Conservation (phyloP, 257 asterid species). For the Linaria vulgaris region DNA sequence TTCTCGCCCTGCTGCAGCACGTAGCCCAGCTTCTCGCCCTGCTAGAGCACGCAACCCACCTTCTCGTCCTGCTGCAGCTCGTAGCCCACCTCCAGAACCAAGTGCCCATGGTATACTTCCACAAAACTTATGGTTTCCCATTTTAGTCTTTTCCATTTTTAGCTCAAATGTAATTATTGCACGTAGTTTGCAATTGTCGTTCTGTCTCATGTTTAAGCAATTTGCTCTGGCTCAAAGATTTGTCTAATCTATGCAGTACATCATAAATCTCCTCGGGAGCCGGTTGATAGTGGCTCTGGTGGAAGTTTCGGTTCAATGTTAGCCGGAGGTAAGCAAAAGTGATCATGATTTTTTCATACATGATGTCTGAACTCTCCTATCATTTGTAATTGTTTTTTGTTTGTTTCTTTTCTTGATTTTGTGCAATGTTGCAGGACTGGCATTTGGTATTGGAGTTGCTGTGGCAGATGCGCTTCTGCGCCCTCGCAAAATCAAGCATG, state of each 20-base stretch:
- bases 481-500: conserved; percentile 84
- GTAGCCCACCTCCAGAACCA: conserved; percentile 52
- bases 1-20: too few relatives aligned
- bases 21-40: too few relatives aligned
- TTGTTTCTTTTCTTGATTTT: neutral
- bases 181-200: too few relatives aligned
- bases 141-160: too few relatives aligned
- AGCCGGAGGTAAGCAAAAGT: conserved; percentile 52
- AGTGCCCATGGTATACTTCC: conserved; percentile 34
- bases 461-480: conserved; percentile 86
- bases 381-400: neutral
- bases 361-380: too few relatives aligned
- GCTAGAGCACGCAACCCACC: too few relatives aligned
- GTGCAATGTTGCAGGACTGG: conserved; percentile 54
- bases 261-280: conserved; percentile 77
- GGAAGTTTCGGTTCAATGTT: conserved; percentile 67
- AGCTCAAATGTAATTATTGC: too few relatives aligned
- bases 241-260: conserved; percentile 36
- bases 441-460: conserved; percentile 89
- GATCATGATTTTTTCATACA: too few relatives aligned
- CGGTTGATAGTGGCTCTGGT: conserved; percentile 52
- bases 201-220: neutral
- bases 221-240: conserved; percentile 13
- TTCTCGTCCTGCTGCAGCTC: conserved; percentile 60
- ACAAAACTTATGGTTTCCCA: too few relatives aligned